Percentiles rank a stretch among this genome's conserved stretches.
These are phyloP conservation scores for Phalaenopsis aphrodite DNA, from an alignment of 106 monocot genomes.

Conservation along the genomic window DNA sequence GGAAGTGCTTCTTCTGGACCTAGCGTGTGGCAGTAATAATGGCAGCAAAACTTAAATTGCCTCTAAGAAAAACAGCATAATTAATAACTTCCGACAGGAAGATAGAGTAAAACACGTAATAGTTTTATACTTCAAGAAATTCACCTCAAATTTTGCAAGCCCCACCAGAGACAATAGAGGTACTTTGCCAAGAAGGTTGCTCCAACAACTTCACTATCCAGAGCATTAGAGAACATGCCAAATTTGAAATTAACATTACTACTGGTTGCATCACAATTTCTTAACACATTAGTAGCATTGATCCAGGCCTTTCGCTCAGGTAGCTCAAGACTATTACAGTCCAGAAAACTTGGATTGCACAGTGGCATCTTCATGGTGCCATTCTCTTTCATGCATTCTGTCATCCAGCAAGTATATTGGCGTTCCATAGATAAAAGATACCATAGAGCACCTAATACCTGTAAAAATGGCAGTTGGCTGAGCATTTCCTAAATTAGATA, in stretches of 20 bases:
- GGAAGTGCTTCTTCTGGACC: too few relatives aligned
- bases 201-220: conserved; percentile 43
- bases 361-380: conserved; percentile 21
- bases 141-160: conserved; percentile 78
- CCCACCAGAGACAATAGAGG: conserved; percentile 98
- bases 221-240: conserved; percentile 71
- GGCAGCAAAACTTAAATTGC: too few relatives aligned
- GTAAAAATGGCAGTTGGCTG: not conserved
- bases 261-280: conserved; percentile 35
- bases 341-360: conserved; percentile 50
- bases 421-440: conserved; percentile 81
- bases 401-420: conserved; percentile 64
- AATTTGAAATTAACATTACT: conserved; percentile 33
- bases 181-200: conserved; percentile 64
- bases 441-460: conserved; percentile 75
- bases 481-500: not conserved
- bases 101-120: not conserved
- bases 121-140: not conserved
- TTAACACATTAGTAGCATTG: conserved; percentile 22
- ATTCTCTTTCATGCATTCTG: conserved; percentile 59
- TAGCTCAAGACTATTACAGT: conserved; percentile 38
- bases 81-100: not conserved
- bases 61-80: too few relatives aligned
- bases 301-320: conserved; percentile 46
- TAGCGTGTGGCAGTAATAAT: too few relatives aligned